Base-by-base conservation (phyloP, 108 stramenopile species). In the Cyclostephanos tholiformis region DNA sequence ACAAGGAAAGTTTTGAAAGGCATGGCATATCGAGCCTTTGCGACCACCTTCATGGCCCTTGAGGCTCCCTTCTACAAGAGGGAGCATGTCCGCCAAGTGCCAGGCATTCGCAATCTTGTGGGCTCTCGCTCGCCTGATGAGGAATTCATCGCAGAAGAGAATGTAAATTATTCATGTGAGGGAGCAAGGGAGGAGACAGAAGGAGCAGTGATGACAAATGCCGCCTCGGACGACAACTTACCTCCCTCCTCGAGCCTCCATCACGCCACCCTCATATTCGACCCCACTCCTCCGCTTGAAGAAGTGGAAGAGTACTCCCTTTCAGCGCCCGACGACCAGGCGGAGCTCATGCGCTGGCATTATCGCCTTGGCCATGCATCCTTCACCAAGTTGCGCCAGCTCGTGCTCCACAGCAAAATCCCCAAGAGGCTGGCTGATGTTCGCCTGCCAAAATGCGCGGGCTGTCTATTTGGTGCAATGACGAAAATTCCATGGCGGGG, bases 351-450 rank as follows among this genome's bases (percentile, higher is more conserved):
- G n/a, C n/a, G n/a, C n/a, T n/a, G n/a, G n/a, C n/a, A n/a, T n/a
- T n/a, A n/a, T n/a, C n/a, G n/a, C n/a, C 65, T 85, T 10, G 58
- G 65, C 6, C 84, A 85, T 60, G 44, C 57, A 11, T 53, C 80
- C 20, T 74, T 78, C 48, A 4, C 9, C 0, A 81, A 74, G 41
- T 4, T 85, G 5, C 38, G 63, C 30, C 36, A 52, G 17, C 43
- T 82, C 23, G 72, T 80, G 32, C 26, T 25, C 20, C 4, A 36
- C 36, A 6, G 6, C 6, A 6, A 36, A 36, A 36, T 36, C 36
- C 36, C 36, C 36, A 36, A 36, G 36, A 36, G 6, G 36, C 36
- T 36, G 36, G 36, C 36, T 4, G 6, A 36, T 6, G 12, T 8
- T 8, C 41, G 11, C 12, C 41, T 6, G 52, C 52, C 2, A 53